Base-by-base conservation (phyloP, 305 asterid genomes). In the Nicotiana rustica region DNA sequence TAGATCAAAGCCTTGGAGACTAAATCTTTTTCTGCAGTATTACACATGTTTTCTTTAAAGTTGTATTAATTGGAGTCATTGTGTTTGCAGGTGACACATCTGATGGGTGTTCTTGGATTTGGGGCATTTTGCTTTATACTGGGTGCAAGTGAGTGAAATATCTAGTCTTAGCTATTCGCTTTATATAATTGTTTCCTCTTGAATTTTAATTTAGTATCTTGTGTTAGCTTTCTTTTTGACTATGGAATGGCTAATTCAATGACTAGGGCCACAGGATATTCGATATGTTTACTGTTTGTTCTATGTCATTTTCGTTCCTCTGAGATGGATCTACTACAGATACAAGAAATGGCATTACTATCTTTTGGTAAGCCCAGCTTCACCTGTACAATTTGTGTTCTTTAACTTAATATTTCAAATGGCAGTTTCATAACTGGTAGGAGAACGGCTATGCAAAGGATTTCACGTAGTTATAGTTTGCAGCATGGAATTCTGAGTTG, bases 281-380 rank as follows among this genome's bases (percentile, higher is more conserved):
- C 96, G 93, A 9, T 96, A 96, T 84, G 85, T 92, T 19, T 96
- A 94, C 77, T 93, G 98, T 86, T 57, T 94, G 88, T 92, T 94
- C 87, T 96, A 93, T 84, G 90, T 94, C 38, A 92, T 91, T 60
- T 96, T 94, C 36, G 98, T 96, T 86, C 99, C 99, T 70, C 92
- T 93, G 55, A 89, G 99, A 61, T 96, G 99, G 99, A 93, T 96
- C 80, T 96, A 96, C 79, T 96, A 96, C 86, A 90, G 98, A 66
- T 96, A 95, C 92, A 96, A 93, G 91, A 96, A 96, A 86, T 96
- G 96, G 98, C 99, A 96, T 87, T 96, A 96, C 85, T 96, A 95
- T 83, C 98, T 92, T 83, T 85, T 95, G 96, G 98, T 92, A 83
- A 90, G 90, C 80, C 82, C 65, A 55, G 44, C 67, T 52, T 55